Percentiles rank a stretch among this genome's conserved stretches.
These are phyloP conservation scores for Chlorella sp. DNA, from an alignment of 139 green algal genomes.

Conservation along the genomic window DNA sequence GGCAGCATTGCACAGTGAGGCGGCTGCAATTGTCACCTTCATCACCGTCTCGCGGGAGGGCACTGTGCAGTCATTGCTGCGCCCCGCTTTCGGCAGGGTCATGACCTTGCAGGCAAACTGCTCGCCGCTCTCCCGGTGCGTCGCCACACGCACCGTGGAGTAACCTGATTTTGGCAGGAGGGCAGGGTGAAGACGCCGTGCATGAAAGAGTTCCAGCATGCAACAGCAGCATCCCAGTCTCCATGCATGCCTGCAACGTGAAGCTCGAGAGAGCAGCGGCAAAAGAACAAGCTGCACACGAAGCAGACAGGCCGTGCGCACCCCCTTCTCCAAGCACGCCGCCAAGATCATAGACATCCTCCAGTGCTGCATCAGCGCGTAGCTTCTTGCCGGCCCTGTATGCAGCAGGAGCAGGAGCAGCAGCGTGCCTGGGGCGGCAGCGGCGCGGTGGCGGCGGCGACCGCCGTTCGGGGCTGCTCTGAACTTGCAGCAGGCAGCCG, in stretches of 20 bases:
- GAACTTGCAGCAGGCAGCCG: background rate
- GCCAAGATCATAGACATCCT: slow-evolving; percentile 79
- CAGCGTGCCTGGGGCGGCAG: background rate
- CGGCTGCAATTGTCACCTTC: background rate
- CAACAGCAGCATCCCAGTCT: background rate
- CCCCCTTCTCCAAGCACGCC: slow-evolving; percentile 79
- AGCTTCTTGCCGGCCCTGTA: slow-evolving; percentile 32
- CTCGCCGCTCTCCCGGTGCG: slow-evolving; percentile 59
- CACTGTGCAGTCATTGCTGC: too few species aligned
- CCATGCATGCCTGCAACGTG: background rate
- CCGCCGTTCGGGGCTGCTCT: too few species aligned
- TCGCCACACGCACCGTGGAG: slow-evolving; percentile 79
- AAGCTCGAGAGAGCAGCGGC: background rate
- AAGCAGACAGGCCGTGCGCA: background rate
- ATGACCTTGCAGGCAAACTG: slow-evolving; percentile 89
- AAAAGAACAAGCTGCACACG: background rate
- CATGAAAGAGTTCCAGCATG: background rate
- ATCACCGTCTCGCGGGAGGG: slow-evolving; percentile 32
- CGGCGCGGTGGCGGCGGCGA: background rate
- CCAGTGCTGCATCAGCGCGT: slow-evolving; percentile 2
- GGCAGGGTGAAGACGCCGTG: background rate
- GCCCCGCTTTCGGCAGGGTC: slow-evolving; percentile 61
- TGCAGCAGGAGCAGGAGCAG: background rate
- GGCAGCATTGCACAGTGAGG: background rate
- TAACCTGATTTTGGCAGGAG: slow-evolving; percentile 81